Percentiles rank a stretch among this genome's conserved stretches.
phyloP scores from a whole-genome alignment of 495 filamentous ascomycete genomes.

The Melanomma pulvis-pyrius region DNA sequence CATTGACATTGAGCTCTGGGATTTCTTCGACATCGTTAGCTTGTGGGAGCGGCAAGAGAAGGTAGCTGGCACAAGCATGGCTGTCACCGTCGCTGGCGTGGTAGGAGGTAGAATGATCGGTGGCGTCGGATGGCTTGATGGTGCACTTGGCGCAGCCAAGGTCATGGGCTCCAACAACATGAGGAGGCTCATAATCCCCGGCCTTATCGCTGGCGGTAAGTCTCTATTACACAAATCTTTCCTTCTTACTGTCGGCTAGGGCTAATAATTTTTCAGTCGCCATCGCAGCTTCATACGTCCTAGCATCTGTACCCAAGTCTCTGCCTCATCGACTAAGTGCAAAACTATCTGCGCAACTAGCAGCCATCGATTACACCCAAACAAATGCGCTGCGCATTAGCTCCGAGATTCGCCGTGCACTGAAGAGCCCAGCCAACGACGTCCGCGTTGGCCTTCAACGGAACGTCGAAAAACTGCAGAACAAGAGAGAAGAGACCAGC shows the following conservation, averaged over 20 bases:
- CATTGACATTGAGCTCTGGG: constrained; percentile 81
- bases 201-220: constrained; percentile 76
- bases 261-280: constrained; percentile 57
- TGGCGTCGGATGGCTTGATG: constrained; percentile 85
- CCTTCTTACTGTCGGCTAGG: background rate
- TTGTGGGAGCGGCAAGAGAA: constrained; percentile 93
- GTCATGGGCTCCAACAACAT: constrained; percentile 83
- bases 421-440: constrained; percentile 80
- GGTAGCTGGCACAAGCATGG: constrained; percentile 87
- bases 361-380: constrained; percentile 87
- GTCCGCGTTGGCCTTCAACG: constrained; percentile 78
- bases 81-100: constrained; percentile 87
- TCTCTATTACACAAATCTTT: constrained; percentile 20
- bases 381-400: constrained; percentile 81
- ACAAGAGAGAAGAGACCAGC: constrained; percentile 74
- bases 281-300: constrained; percentile 73
- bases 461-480: constrained; percentile 77
- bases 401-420: constrained; percentile 78
- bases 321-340: constrained; percentile 82
- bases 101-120: constrained; percentile 79
- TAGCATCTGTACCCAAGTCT: constrained; percentile 82
- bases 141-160: constrained; percentile 74
- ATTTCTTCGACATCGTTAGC: constrained; percentile 86
- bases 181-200: constrained; percentile 78
- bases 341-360: constrained; percentile 80